phyloP scores from a whole-genome alignment of 257 asterid species.

The Lycium ferocissimum region DNA sequence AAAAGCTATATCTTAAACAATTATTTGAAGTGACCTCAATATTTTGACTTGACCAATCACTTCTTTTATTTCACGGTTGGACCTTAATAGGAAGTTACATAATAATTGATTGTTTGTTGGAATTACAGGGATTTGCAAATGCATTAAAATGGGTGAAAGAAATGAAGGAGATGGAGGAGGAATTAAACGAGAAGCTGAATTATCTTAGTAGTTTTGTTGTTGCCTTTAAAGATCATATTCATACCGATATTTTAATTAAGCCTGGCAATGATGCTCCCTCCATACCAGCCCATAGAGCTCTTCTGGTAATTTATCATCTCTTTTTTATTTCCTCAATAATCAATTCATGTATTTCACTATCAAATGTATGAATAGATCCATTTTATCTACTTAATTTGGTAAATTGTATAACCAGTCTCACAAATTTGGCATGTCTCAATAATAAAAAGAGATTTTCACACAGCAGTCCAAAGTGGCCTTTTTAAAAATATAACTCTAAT shows the following conservation, averaged over 20 bases:
- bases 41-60: neutral
- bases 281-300: slow-evolving; percentile 82
- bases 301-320: slow-evolving; percentile 52
- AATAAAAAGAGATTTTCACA: too few relatives aligned
- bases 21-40: neutral
- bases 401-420: neutral
- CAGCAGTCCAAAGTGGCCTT: too few relatives aligned
- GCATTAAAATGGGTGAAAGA: slow-evolving; percentile 91
- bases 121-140: slow-evolving; percentile 72
- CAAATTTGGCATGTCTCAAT: too few relatives aligned
- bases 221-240: slow-evolving; percentile 72
- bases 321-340: neutral
- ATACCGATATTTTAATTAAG: slow-evolving; percentile 69
- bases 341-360: too few relatives aligned
- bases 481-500: too few relatives aligned
- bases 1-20: neutral
- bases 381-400: too few relatives aligned
- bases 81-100: neutral
- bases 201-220: slow-evolving; percentile 66
- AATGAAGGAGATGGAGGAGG: slow-evolving; percentile 81
- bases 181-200: slow-evolving; percentile 59
- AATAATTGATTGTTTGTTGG: neutral
- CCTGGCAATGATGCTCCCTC: slow-evolving; percentile 79
- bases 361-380: neutral
- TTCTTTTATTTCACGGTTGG: neutral